Evolutionary conservation across 495 filamentous ascomycete genomes (phyloP).

Genomic region (Daldinia decipiens): DNA sequence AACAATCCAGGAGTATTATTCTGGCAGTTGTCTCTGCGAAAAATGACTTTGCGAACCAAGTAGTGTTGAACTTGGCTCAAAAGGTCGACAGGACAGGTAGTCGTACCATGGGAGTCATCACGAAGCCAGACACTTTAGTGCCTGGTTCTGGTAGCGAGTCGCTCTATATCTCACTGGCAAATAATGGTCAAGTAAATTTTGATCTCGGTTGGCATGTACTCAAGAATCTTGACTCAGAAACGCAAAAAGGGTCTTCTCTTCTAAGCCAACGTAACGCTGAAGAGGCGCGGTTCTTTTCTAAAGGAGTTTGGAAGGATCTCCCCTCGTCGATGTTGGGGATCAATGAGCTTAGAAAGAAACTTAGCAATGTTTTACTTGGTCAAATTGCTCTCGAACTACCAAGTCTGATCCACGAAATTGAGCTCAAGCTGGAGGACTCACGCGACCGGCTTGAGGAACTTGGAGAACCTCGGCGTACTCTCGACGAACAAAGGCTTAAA

Average conservation of each 20-base stretch:
- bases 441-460: constrained; percentile 38
- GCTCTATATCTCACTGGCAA: constrained; percentile 40
- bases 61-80: constrained; percentile 56
- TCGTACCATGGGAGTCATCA: constrained; percentile 62
- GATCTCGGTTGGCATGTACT: constrained; percentile 72
- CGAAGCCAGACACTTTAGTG: constrained; percentile 44
- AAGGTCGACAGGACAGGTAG: constrained; percentile 54
- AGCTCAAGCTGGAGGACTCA: constrained; percentile 36
- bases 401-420: constrained; percentile 46
- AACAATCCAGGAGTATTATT: constrained; percentile 64
- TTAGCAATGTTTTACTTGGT: constrained; percentile 46
- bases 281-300: constrained; percentile 54
- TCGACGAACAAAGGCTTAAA: constrained; percentile 44
- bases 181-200: constrained; percentile 65
- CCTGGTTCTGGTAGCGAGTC: constrained; percentile 39
- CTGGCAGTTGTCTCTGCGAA: constrained; percentile 67
- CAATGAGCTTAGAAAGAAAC: constrained; percentile 44
- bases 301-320: constrained; percentile 58
- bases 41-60: constrained; percentile 61
- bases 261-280: constrained; percentile 49
- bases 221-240: constrained; percentile 64
- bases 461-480: constrained; percentile 41
- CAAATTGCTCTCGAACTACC: constrained; percentile 50
- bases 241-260: constrained; percentile 47
- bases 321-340: constrained; percentile 42